phyloP scores from a whole-genome alignment of 1,284 basidiomycete species.

The Coniferiporia weirii region DNA sequence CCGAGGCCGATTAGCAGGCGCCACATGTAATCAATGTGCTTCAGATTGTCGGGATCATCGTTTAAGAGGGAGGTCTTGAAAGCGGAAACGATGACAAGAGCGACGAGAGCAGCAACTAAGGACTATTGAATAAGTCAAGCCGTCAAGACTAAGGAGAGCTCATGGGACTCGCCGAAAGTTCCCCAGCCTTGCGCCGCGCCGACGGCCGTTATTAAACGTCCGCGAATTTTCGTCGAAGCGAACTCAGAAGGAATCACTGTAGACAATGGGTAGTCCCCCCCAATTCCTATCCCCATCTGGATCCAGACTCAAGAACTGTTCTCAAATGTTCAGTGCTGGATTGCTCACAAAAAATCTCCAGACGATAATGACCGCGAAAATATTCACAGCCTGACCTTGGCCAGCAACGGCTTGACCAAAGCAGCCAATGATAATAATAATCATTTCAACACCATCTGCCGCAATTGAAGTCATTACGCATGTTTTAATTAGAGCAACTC shows the following conservation, averaged over 20 bases:
- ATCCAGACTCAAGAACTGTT: neutral
- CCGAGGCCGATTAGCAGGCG: conserved; percentile 34
- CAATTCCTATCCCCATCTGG: conserved; percentile 42
- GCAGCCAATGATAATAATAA: conserved; percentile 49
- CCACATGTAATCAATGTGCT: conserved; percentile 39
- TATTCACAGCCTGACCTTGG: conserved; percentile 46
- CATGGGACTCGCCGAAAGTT: conserved; percentile 36
- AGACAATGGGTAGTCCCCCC: conserved; percentile 51
- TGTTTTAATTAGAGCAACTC: neutral
- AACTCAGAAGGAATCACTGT: conserved; percentile 57
- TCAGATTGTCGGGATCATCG: conserved; percentile 28
- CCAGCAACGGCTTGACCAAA: conserved; percentile 47
- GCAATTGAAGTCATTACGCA: conserved; percentile 25
- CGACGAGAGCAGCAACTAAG: conserved; percentile 46
- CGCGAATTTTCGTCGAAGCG: conserved; percentile 51
- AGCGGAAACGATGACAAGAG: conserved; percentile 48
- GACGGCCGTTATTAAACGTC: conserved; percentile 52
- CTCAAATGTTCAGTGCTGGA: neutral
- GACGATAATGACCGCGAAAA: conserved; percentile 56
- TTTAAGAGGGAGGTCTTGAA: conserved; percentile 49
- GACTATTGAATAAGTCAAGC: conserved; percentile 5
- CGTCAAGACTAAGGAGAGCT: neutral
- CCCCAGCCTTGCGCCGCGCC: conserved; percentile 56
- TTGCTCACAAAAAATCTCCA: conserved; percentile 42
- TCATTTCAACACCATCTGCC: conserved; percentile 54